These are phyloP conservation scores for Nitzschia sp. DNA, from an alignment of 108 stramenopile genomes.

Conservation along the genomic window DNA sequence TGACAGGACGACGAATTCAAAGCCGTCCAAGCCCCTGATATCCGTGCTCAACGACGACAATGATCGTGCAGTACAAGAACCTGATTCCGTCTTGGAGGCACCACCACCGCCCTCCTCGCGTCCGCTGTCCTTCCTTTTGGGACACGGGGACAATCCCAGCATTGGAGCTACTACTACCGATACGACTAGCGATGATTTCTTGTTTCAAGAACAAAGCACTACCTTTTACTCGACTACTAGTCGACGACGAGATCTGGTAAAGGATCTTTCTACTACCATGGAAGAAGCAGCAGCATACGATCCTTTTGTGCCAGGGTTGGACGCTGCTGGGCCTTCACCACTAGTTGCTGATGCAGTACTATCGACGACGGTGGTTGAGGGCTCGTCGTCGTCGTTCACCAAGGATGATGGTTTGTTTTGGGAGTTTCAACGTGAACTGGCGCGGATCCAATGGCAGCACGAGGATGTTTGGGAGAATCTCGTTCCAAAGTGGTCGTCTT, in stretches of 20 bases:
- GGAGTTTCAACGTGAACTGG: slow-evolving; percentile 8
- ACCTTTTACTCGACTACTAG: neutral
- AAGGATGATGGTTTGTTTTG: neutral
- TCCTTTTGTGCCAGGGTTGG: no score
- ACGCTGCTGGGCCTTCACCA: no score
- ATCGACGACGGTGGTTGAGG: no score
- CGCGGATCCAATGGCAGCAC: slow-evolving; percentile 1
- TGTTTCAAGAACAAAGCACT: neutral
- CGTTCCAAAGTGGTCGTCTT: neutral
- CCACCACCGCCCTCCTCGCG: no score
- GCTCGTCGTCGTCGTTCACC: no score
- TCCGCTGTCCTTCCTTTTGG: no score
- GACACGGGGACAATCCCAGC: no score
- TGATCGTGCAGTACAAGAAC: no score
- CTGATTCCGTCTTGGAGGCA: no score
- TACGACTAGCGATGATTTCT: neutral
- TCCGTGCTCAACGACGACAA: neutral
- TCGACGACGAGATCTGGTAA: neutral
- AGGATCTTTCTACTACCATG: no score
- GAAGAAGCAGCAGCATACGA: no score
- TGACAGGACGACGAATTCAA: neutral
- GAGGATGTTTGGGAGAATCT: neutral
- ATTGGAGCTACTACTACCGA: neutral
- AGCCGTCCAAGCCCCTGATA: neutral
- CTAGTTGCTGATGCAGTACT: no score